Evolutionary conservation across 2,329 filamentous ascomycete species (phyloP), one percentile per base, ranked within the genome.

Genomic region (Fusarium pseudoanthophilum): DNA sequence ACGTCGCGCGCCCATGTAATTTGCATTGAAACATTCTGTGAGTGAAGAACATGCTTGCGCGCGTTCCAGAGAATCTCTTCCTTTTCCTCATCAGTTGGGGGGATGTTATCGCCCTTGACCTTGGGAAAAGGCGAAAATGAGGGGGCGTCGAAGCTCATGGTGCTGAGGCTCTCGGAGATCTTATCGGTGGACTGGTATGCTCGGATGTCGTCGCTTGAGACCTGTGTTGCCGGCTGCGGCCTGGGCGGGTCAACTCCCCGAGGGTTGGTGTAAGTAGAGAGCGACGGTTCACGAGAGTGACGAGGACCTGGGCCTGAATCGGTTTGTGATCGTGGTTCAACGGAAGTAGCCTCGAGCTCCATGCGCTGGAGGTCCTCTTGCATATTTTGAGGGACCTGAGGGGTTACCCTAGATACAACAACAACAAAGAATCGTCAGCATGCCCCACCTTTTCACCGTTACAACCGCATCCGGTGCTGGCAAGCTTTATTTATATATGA

Each of bases 1-100:
- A 95, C 92, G 83, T 98, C 96, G 79, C 97, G 93, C 45, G 96
- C 95, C 96, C 96, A 99, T 69, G 94, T 94, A 78, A 99, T 88
- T 85, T 99, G 96, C 91, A 97, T 97, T 76, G 97, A 92, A 55
- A 97, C 94, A 81, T 99, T 95, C 79, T 97, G 97, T 52, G 95
- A 97, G 79, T 95, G 94, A 72, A 99, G 87, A 40, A 98, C 95
- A 67, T 93, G 89, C 69, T 93, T 85, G 63, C 95, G 91, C 39
- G 95, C 94, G 80, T 92, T 92, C 85, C 97, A 96, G 60, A 99
- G 84, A 55, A 94, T 95, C 36, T 92, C 91, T 82, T 98, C 96
- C 83, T 97, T 95, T 80, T 98, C 94, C 75, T 98, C 95, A 82
- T 98, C 95, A 64, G 94, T 95, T 2, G 94, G 94, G 18, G 96